Base-by-base conservation (phyloP, 352 stramenopile species). In the Phytophthora multivora region DNA sequence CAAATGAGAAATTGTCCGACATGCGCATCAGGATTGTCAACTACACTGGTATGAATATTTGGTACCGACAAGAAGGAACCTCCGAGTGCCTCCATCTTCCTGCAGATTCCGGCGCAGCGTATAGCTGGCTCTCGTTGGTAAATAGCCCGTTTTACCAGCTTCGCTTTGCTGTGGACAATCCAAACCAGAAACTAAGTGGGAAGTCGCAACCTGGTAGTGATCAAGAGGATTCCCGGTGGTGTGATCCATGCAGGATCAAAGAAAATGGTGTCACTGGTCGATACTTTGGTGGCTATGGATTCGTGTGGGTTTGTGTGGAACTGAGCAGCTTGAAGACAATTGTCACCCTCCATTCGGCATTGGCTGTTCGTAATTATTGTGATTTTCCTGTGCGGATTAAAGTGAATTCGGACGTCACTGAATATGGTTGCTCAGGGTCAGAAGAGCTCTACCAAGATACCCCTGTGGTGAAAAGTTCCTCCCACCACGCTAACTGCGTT, bases 101-200 rank as follows among this genome's bases (percentile, higher is more conserved):
- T 36, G 38, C 65, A 18, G 52, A 77, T 33, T 49, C 62, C 31
- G 59, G 52, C 45, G 54, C 74, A 4, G 61, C 68, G 2, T 95
- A 95, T 55, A 93, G 86, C 41, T 95, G 86, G 86, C 63, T 89
- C 9, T 83, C 80, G 15, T 51, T 89, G 43, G 66, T 68, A 49
- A 73, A 51, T 4, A 70, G 51, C 21, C 65, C 73, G 21, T 85
- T 73, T 63, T 86, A 86, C 16, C 70, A 77, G 38, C 77, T 89
- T 62, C 52, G 80, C 31, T 91, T 89, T 58, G 69, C 77, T 16
- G 11, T 89, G 15, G 61, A 80, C 11, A 51, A 81, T 21, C 55
- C 49, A n/a, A 19, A 7, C 2, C 13, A 61, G 23, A 50, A 51
- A 19, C 31, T 16, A 38, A 26, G 19, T 16, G 19, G 36, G 25